Percentiles rank a stretch among this genome's conserved stretches.
Conservation (phyloP, 305 asterid species). For the Ajuga reptans region DNA sequence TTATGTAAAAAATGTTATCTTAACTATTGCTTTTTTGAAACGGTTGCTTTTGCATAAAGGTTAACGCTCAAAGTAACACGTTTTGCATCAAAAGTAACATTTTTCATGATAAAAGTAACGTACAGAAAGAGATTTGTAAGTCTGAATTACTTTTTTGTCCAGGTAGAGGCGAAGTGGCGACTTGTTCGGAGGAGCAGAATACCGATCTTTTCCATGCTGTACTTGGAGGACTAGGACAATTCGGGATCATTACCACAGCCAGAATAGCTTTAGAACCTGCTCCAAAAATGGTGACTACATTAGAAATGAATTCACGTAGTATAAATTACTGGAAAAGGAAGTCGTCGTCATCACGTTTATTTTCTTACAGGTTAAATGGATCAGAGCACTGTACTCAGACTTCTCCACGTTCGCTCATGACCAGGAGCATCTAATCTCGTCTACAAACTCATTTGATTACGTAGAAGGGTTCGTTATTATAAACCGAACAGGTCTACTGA, state of each 20-base stretch:
- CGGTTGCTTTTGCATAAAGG: too few relatives aligned
- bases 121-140: too few relatives aligned
- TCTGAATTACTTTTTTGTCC: neutral
- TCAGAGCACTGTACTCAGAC: constrained; percentile 71
- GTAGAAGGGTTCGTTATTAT: constrained; percentile 74
- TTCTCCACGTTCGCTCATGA: constrained; percentile 56
- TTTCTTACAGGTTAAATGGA: constrained; percentile 75
- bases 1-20: too few relatives aligned
- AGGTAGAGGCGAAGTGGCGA: constrained; percentile 74
- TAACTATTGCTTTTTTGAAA: too few relatives aligned
- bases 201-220: constrained; percentile 70
- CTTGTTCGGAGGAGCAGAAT: constrained; percentile 68
- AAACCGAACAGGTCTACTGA: constrained; percentile 68
- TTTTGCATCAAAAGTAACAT: too few relatives aligned
- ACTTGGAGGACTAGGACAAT: constrained; percentile 94
- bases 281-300: constrained; percentile 50
- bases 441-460: constrained; percentile 53
- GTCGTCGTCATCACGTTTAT: neutral
- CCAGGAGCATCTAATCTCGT: constrained; percentile 69
- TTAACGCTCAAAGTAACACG: too few relatives aligned
- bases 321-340: neutral
- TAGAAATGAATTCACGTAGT: neutral
- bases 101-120: too few relatives aligned
- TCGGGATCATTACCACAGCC: constrained; percentile 79
- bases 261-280: constrained; percentile 77